Percentiles rank a stretch among this genome's conserved stretches.
Conservation (phyloP, 2,329 filamentous ascomycete species). For the Tolypocladium ophioglossoides region DNA sequence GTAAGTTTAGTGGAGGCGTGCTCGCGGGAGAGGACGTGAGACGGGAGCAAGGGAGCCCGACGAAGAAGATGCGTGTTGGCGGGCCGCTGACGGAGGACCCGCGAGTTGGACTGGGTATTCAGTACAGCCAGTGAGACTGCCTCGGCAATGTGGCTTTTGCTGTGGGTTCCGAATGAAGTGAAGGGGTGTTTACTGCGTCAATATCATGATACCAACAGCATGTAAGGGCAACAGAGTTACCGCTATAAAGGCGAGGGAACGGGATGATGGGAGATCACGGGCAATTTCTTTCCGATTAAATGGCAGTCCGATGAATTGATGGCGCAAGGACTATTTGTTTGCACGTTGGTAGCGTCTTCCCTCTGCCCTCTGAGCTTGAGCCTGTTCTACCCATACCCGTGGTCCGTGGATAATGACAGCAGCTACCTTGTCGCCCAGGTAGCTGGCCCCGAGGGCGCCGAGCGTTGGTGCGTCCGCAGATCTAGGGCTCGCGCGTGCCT, state of each 20-base stretch:
- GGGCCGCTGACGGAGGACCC: constrained; percentile 26
- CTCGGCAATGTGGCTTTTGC: neutral
- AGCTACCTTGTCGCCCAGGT: no score
- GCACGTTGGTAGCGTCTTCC: no score
- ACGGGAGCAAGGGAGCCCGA: constrained; percentile 31
- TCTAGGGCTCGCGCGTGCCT: no score
- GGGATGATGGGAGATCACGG: neutral
- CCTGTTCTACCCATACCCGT: no score
- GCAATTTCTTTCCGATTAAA: no score
- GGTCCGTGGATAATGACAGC: no score
- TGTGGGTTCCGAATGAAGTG: neutral
- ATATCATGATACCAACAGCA: neutral
- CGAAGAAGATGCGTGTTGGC: constrained; percentile 39
- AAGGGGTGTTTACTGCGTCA: neutral
- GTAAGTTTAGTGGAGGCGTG: constrained; percentile 33
- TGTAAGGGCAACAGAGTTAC: neutral
- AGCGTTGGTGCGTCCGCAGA: no score
- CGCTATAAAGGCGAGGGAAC: neutral
- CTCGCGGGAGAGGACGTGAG: constrained; percentile 21
- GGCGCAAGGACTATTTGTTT: no score
- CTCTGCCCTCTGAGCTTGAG: no score
- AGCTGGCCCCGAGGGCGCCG: no score
- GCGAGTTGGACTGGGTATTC: constrained; percentile 41
- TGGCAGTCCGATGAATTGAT: no score
- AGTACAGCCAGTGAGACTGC: constrained; percentile 25